phyloP scores from a whole-genome alignment of 129 eudicot genomes.

The Lactuca saligna region DNA sequence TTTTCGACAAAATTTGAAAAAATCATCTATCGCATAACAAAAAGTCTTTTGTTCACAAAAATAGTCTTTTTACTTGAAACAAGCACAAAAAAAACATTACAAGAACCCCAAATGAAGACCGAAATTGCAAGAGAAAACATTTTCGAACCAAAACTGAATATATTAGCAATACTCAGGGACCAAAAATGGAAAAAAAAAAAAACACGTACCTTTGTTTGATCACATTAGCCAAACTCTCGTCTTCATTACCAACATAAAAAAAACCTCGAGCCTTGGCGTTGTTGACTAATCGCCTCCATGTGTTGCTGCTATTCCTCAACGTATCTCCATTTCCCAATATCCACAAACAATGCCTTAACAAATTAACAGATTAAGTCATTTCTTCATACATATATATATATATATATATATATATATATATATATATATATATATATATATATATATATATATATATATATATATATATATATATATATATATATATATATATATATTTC shows the following conservation, averaged over 20 bases:
- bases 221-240: slow-evolving; percentile 32
- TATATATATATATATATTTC: background rate
- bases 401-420: no score
- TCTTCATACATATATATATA: background rate
- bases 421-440: no score
- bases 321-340: slow-evolving; percentile 70
- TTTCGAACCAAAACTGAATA: no score
- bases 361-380: background rate
- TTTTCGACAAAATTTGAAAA: no score
- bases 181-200: no score
- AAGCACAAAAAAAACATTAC: no score
- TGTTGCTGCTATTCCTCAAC: slow-evolving; percentile 33
- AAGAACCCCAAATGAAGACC: no score
- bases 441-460: background rate
- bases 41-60: background rate
- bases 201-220: background rate
- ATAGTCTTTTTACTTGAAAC: no score
- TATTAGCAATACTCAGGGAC: no score
- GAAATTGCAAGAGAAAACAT: no score
- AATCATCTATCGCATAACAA: no score
- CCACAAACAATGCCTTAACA: slow-evolving; percentile 52
- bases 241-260: slow-evolving; percentile 47
- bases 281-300: slow-evolving; percentile 50
- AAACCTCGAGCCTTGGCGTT: slow-evolving; percentile 34
- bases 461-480: no score